Evolutionary conservation across 2,329 filamentous ascomycete species (phyloP), one percentile per base, ranked within the genome.

Genomic region (Trichoderma simmonsii): DNA sequence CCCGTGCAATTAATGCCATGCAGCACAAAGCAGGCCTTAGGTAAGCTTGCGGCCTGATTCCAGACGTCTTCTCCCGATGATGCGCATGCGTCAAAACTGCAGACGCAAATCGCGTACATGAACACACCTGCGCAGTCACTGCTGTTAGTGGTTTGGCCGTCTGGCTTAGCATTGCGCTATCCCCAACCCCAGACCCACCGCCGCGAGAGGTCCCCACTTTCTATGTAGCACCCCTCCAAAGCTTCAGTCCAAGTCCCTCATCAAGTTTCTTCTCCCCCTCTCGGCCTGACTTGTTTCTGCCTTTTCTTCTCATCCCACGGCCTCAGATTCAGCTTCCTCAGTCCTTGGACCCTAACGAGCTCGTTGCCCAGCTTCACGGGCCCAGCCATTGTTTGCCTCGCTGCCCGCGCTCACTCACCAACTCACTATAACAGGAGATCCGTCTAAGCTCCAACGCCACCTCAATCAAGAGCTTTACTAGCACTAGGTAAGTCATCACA

Each of bases 171-270:
- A 70, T 18, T 34, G 54, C 66, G 36, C 39, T n/a, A 48, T 70
- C 66, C 57, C 48, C 66, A 66, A 60, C 70, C 70, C 70, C 70
- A 71, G 70, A 71, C 70, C 70, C 70, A 60, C 70, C 51, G 28
- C 39, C 56, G 39, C 18, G 26, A 60, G 63, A 71, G 70, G 63
- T 71, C 70, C 43, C 70, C 70, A 67, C 70, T 67, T 71, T 71
- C 61, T 65, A 59, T 67, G 70, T 62, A 62, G 70, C 70, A 61
- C 70, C 70, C 70, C 70, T 71, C 70, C 70, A 71, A 54, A 71
- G 70, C 70, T 71, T 71, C 70, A 71, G 56, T 71, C 70, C 63
- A 71, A 71, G 68, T 71, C 68, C 68, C 68, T 64, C 68, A 71
- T 71, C 68, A 71, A 71, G 68, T 63, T 60, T 60, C 68, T 71